These are phyloP conservation scores for Globisporangium polare DNA, from an alignment of 352 stramenopile genomes.

Conservation along the genomic window DNA sequence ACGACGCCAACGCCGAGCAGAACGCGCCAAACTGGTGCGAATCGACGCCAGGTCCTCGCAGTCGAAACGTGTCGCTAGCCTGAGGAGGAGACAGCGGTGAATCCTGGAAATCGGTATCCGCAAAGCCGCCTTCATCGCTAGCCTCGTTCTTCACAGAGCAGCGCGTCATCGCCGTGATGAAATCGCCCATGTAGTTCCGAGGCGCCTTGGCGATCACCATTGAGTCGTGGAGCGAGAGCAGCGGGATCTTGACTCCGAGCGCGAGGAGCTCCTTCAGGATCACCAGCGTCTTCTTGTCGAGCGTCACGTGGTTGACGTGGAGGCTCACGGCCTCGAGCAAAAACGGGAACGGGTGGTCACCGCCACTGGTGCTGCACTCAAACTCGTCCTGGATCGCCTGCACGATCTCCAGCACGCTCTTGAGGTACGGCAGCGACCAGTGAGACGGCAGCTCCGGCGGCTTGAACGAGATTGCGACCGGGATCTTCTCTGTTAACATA, in stretches of 20 bases:
- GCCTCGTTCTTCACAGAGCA: not conserved
- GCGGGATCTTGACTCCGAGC: conserved; percentile 6
- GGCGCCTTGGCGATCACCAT: conserved; percentile 4
- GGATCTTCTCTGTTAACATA: not conserved
- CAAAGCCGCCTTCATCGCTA: not conserved
- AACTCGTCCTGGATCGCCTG: conserved; percentile 15
- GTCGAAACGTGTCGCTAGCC: not conserved
- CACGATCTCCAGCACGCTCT: conserved; percentile 16
- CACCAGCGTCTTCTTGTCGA: conserved; percentile 6
- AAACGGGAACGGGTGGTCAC: conserved; percentile 12
- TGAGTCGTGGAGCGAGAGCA: conserved; percentile 10
- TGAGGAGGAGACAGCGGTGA: not conserved
- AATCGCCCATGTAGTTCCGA: conserved; percentile 9
- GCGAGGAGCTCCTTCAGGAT: conserved; percentile 8
- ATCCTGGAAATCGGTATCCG: not conserved
- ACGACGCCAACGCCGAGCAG: conserved; percentile 14
- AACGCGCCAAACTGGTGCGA: conserved; percentile 17
- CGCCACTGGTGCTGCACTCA: conserved; percentile 9
- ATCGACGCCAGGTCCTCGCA: conserved; percentile 7
- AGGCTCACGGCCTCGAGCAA: conserved; percentile 3
- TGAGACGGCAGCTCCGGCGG: conserved; percentile 10
- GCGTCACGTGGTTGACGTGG: conserved; percentile 10
- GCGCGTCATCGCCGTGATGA: conserved; percentile 11
- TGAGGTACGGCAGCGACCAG: conserved; percentile 14
- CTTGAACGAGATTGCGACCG: conserved; percentile 13